Percentiles rank a stretch among this genome's conserved stretches.
phyloP scores from a whole-genome alignment of 2,329 filamentous ascomycete species.

The Mollisiaceae sp. region DNA sequence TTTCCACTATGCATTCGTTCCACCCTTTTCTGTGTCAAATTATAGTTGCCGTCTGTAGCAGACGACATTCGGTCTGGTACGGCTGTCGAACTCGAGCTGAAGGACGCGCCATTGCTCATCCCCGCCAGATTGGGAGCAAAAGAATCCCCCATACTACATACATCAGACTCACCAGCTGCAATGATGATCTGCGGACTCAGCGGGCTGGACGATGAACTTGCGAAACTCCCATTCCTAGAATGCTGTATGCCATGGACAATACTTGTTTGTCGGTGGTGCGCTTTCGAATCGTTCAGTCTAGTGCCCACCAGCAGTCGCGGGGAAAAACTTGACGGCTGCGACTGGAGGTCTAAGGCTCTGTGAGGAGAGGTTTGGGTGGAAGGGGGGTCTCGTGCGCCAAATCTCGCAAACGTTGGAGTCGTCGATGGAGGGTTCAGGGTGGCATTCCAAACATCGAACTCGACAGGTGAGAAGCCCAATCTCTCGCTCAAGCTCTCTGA shows the following conservation, averaged over 20 bases:
- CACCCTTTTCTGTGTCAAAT: conserved; percentile 56
- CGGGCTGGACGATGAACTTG: conserved; percentile 80
- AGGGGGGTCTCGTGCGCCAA: conserved; percentile 32
- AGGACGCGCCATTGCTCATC: conserved; percentile 37
- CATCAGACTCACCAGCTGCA: conserved; percentile 56
- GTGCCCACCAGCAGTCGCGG: conserved; percentile 36
- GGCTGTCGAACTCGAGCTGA: conserved; percentile 39
- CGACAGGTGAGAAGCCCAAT: conserved; percentile 36
- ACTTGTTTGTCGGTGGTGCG: conserved; percentile 89
- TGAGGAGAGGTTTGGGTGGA: conserved; percentile 30
- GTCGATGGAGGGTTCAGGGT: conserved; percentile 39
- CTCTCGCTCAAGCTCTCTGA: conserved; percentile 37
- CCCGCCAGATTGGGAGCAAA: conserved; percentile 36
- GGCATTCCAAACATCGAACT: conserved; percentile 39
- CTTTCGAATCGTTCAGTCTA: conserved; percentile 61
- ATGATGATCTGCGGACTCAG: conserved; percentile 87
- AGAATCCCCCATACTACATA: conserved; percentile 40
- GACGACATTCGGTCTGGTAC: conserved; percentile 46
- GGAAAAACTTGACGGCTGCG: conserved; percentile 34
- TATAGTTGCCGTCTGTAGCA: conserved; percentile 50
- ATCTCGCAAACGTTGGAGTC: conserved; percentile 32
- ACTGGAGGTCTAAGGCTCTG: conserved; percentile 34
- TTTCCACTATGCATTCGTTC: conserved; percentile 70
- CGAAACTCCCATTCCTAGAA: conserved; percentile 84
- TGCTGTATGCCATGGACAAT: conserved; percentile 98